Conservation (phyloP, 106 monocot genomes). For the Amphibolis antarctica region DNA sequence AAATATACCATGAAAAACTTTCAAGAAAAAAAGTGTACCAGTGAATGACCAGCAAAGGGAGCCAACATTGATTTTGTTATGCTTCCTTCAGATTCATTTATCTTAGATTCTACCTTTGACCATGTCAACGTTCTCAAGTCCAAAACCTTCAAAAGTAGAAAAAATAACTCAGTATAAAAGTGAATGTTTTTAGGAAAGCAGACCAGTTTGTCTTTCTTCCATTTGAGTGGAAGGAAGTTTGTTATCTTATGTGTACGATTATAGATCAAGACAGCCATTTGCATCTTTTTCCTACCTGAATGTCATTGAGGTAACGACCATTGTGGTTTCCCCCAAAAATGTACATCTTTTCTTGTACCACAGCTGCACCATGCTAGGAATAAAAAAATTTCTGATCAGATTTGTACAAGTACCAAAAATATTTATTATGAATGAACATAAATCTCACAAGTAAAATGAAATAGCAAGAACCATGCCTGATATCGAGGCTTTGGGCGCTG, state of each 20-base stretch:
- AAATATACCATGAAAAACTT: too few relatives aligned
- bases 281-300: slow-evolving; percentile 46
- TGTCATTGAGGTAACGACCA: slow-evolving; percentile 89
- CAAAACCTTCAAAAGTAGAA: slow-evolving; percentile 42
- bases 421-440: background rate
- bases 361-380: slow-evolving; percentile 84
- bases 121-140: slow-evolving; percentile 88
- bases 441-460: background rate
- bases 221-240: background rate
- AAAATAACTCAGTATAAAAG: background rate
- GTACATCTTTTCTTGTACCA: slow-evolving; percentile 89
- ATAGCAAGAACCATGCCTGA: slow-evolving; percentile 32
- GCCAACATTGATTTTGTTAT: slow-evolving; percentile 13
- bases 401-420: background rate
- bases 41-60: slow-evolving; percentile 90
- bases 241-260: background rate
- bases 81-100: slow-evolving; percentile 24
- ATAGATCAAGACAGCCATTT: background rate
- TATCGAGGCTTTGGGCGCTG: slow-evolving; percentile 70
- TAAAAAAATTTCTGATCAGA: background rate
- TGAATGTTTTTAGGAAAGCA: background rate
- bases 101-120: slow-evolving; percentile 73
- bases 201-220: background rate
- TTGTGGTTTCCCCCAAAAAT: slow-evolving; percentile 97
- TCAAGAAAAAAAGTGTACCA: too few relatives aligned